Evolutionary conservation across 78 protist species (phyloP), one percentile per base, ranked within the genome.

Genomic region (Planoprotostelium fungivorum): DNA sequence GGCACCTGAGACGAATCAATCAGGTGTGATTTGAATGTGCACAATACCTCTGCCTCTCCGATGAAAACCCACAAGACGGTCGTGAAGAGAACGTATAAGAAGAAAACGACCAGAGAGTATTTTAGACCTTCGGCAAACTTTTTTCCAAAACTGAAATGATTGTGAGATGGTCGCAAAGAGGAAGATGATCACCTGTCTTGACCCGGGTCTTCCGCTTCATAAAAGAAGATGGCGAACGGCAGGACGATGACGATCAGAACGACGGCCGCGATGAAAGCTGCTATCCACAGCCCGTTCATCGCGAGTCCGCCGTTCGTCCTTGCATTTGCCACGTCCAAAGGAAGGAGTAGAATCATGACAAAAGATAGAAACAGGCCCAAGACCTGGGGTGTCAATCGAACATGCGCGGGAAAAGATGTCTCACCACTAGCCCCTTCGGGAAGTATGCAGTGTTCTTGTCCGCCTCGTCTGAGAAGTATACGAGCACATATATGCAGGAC

Each of bases 191-290:
- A 85, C 36, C 36, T 34, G n/a, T 39, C 90, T 38, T 92, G 38
- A 86, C 93, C 95, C 16, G 96, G 96, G 86, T 97, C 98, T n/a
- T 93, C 91, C 25, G 97, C 92, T 87, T 97, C 98, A 63, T 97
- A 97, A 86, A 89, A 96, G 37, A 93, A 96, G 90, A 93, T 92
- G 63, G 96, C 84, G 35, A 96, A 96, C n/a, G 99, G 99, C 1
- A 96, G 88, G 16, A 97, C 63, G 34, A 96, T 84, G 38, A 97
- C 31, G 36, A 94, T 87, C 39, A 95, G 87, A 0, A 51, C 84
- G 10, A 88, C 93, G 25, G 88, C 83, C 0, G 84, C 63, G 35
- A 94, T 94, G 88, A 90, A 94, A 16, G 90, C 36, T n/a, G 90
- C 83, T 37, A 90, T 84, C 96, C 96, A 94, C 1, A 90, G 1